Evolutionary conservation across 352 stramenopile genomes (phyloP).

Genomic region (Peronospora destructor): DNA sequence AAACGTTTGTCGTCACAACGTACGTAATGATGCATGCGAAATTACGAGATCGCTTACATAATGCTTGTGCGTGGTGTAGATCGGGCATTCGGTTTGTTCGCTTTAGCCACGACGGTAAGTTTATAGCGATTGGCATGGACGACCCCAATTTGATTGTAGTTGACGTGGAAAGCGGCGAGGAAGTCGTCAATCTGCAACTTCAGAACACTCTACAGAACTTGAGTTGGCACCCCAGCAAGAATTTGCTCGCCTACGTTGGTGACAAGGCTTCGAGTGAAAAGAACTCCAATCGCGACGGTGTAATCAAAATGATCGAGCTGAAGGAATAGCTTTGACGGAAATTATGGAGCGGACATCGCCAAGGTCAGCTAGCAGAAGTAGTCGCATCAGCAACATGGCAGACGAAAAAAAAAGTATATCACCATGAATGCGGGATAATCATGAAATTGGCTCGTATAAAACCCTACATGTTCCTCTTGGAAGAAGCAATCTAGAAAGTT

Average conservation of each 20-base stretch:
- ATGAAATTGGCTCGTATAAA: too few species aligned
- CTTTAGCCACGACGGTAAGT: constrained; percentile 68
- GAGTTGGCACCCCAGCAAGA: constrained; percentile 78
- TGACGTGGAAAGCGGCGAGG: constrained; percentile 53
- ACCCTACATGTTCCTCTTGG: too few species aligned
- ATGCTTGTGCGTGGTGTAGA: constrained; percentile 20
- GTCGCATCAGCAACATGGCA: constrained; percentile 1
- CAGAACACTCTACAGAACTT: constrained; percentile 71
- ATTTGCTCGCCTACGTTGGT: constrained; percentile 77
- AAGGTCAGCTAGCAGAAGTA: constrained; percentile 4
- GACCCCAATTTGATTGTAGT: constrained; percentile 66
- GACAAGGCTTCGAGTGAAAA: constrained; percentile 72
- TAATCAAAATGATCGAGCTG: constrained; percentile 82
- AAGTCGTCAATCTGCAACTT: constrained; percentile 51
- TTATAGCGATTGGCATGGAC: constrained; percentile 72
- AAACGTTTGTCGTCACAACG: constrained; percentile 77
- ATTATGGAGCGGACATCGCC: not conserved
- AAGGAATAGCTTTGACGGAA: constrained; percentile 30
- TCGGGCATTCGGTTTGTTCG: constrained; percentile 75
- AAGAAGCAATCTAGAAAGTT: too few species aligned
- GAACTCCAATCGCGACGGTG: constrained; percentile 71
- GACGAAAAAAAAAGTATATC: constrained; percentile 10
- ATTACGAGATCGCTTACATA: constrained; percentile 4
- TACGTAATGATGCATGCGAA: constrained; percentile 23
- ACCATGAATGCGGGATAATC: too few species aligned